Evolutionary conservation across 352 stramenopile species (phyloP).

Genomic region (Pythium brassicae): DNA sequence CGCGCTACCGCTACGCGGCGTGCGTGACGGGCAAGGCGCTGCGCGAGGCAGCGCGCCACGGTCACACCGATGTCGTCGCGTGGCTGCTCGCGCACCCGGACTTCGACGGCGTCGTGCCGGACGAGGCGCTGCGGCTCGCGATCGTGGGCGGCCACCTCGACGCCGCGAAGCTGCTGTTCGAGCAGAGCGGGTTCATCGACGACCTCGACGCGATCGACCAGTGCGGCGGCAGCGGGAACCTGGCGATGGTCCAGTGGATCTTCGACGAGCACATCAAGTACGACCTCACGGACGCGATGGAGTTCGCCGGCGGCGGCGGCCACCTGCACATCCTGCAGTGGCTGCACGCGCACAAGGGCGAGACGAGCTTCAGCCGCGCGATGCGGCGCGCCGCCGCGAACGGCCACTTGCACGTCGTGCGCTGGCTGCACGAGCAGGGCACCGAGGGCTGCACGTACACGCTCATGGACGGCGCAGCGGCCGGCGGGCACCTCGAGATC

Average conservation of each 20-base stretch:
- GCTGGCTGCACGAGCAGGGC: slow-evolving; percentile 18
- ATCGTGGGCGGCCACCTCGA: slow-evolving; percentile 13
- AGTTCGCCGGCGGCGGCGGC: slow-evolving; percentile 13
- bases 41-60: slow-evolving; percentile 6
- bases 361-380: slow-evolving; percentile 11
- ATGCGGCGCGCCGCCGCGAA: slow-evolving; percentile 13
- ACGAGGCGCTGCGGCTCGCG: slow-evolving; percentile 10
- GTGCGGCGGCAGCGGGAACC: slow-evolving; percentile 9
- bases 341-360: slow-evolving; percentile 16
- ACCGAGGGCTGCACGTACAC: slow-evolving; percentile 18
- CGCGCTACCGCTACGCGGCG: slow-evolving; percentile 2
- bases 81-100: slow-evolving; percentile 9
- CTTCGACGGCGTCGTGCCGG: slow-evolving; percentile 9
- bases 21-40: slow-evolving; percentile 12
- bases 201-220: slow-evolving; percentile 13
- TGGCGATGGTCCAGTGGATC: slow-evolving; percentile 13
- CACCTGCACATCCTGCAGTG: slow-evolving; percentile 24
- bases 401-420: slow-evolving; percentile 19
- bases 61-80: slow-evolving; percentile 2
- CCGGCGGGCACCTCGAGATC: slow-evolving; percentile 7
- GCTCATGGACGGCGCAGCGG: slow-evolving; percentile 18
- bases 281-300: slow-evolving; percentile 17
- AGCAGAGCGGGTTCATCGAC: slow-evolving; percentile 9
- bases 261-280: slow-evolving; percentile 10
- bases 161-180: slow-evolving; percentile 12